Base-by-base conservation (phyloP, 495 filamentous ascomycete species). In the Cairneyella variabilis region DNA sequence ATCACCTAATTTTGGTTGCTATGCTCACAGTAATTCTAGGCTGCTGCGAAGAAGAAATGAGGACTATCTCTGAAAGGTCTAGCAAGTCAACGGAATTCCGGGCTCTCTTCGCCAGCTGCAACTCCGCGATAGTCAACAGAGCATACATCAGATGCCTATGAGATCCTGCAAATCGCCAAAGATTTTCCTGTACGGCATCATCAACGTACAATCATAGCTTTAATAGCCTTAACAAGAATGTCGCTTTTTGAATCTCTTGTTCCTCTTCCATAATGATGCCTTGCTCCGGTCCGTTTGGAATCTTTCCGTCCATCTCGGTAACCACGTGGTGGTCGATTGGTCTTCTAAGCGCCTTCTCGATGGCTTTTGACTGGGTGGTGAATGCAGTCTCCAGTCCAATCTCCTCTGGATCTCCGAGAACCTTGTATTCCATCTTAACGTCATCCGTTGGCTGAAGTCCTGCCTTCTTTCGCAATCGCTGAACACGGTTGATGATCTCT, bases 191-290 rank as follows among this genome's bases (percentile, higher is more conserved):
- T 18, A 36, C 27, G n/a, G n/a, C n/a, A n/a, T n/a, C n/a, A n/a
- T n/a, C n/a, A n/a, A n/a, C n/a, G n/a, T n/a, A 9, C 38, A 23
- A 52, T 65, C 57, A 91, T 51, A 96, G 70, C 72, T 83, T 91
- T 51, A 95, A 68, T 57, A 97, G 65, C 60, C 90, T 83, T 67
- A 97, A 67, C 73, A 93, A 72, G 71, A 96, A 91, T 7, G 83
- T 90, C 0, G 90, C 88, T 62, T 87, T 89, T 62, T 90, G 87
- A 45, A 96, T 82, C 71, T 96, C 91, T 58, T 91, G 85, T 68
- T 95, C 86, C 67, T 96, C 92, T 66, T 95, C 80, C 48, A 82
- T 73, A 59, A 96, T 90, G 44, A 91, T 71, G 17, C 72, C 76
- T 36, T 82, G 81, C 45, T 77, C 72, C 34, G 73, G 69, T 47